phyloP scores from a whole-genome alignment of 2,329 filamentous ascomycete species.

The Ustulina deusta region DNA sequence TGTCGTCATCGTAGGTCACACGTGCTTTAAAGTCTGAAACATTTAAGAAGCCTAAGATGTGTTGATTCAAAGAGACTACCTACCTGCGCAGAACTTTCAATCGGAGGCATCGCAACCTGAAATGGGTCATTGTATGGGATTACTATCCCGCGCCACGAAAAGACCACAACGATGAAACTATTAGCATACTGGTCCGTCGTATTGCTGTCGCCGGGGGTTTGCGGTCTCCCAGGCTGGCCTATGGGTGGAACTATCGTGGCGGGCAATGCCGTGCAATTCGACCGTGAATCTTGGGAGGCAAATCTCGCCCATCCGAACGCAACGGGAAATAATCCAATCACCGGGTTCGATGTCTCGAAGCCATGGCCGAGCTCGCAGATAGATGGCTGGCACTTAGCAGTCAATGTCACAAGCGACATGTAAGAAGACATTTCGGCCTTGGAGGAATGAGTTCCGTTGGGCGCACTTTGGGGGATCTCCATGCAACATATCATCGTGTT shows the following conservation, averaged over 20 bases:
- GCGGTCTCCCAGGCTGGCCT: slow-evolving; percentile 59
- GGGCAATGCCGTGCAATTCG: slow-evolving; percentile 45
- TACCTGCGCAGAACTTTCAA: background rate
- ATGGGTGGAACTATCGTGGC: slow-evolving; percentile 43
- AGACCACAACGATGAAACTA: slow-evolving; percentile 9
- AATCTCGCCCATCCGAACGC: slow-evolving; percentile 58
- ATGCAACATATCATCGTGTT: background rate
- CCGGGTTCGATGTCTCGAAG: slow-evolving; percentile 50
- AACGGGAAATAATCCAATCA: slow-evolving; percentile 37
- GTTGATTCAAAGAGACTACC: background rate
- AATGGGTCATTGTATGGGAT: slow-evolving; percentile 8
- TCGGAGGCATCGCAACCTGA: background rate
- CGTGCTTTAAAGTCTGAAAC: slow-evolving; percentile 1
- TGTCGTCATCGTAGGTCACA: slow-evolving; percentile 13
- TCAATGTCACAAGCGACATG: slow-evolving; percentile 47
- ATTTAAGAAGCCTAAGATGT: background rate
- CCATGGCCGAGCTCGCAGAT: slow-evolving; percentile 63
- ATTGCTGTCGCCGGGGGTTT: slow-evolving; percentile 9
- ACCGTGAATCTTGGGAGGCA: slow-evolving; percentile 44
- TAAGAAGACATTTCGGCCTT: slow-evolving; percentile 23
- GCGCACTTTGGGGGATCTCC: background rate
- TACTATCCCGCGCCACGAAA: background rate
- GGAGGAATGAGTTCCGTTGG: background rate
- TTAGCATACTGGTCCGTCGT: background rate
- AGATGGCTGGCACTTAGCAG: slow-evolving; percentile 56